Conservation (phyloP, 1,284 basidiomycete species). For the Naganishia liquefaciens region DNA sequence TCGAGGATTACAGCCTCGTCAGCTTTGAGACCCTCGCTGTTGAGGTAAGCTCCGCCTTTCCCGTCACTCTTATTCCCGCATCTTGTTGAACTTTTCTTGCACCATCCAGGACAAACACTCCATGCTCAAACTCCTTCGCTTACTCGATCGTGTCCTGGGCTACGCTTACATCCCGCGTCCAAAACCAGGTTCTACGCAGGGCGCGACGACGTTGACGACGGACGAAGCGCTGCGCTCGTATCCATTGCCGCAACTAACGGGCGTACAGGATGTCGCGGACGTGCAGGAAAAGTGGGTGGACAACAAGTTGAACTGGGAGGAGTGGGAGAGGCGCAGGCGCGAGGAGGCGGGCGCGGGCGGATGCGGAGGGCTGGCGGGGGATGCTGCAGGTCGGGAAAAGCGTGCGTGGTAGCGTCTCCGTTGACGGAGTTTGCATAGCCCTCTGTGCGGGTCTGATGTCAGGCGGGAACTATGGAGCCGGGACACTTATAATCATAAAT, state of each 20-base stretch:
- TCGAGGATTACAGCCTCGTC: slow-evolving; percentile 93
- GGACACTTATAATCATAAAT: too few relatives aligned
- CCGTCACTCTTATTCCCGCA: too few relatives aligned
- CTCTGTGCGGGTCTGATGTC: too few relatives aligned
- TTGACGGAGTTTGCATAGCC: too few relatives aligned
- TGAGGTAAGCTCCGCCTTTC: slow-evolving; percentile 64
- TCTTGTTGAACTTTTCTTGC: too few relatives aligned
- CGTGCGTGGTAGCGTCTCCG: too few relatives aligned
- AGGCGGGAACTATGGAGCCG: too few relatives aligned
- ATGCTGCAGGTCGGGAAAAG: too few relatives aligned
- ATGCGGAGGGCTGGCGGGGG: background rate
- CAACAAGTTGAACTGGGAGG: slow-evolving; percentile 72
- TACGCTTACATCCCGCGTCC: slow-evolving; percentile 73
- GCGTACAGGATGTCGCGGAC: slow-evolving; percentile 65
- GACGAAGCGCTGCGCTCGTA: slow-evolving; percentile 54
- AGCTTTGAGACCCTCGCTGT: slow-evolving; percentile 96
- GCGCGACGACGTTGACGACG: slow-evolving; percentile 2
- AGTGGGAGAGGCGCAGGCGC: slow-evolving; percentile 64
- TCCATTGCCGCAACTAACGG: slow-evolving; percentile 62
- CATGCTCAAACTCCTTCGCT: slow-evolving; percentile 80
- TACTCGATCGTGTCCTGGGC: slow-evolving; percentile 84
- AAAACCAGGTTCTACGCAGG: slow-evolving; percentile 39
- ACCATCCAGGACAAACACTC: slow-evolving; percentile 90
- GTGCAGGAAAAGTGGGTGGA: slow-evolving; percentile 89
- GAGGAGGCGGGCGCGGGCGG: slow-evolving; percentile 28